Base-by-base conservation (phyloP, 352 stramenopile genomes). In the Phytophthora brassicae region DNA sequence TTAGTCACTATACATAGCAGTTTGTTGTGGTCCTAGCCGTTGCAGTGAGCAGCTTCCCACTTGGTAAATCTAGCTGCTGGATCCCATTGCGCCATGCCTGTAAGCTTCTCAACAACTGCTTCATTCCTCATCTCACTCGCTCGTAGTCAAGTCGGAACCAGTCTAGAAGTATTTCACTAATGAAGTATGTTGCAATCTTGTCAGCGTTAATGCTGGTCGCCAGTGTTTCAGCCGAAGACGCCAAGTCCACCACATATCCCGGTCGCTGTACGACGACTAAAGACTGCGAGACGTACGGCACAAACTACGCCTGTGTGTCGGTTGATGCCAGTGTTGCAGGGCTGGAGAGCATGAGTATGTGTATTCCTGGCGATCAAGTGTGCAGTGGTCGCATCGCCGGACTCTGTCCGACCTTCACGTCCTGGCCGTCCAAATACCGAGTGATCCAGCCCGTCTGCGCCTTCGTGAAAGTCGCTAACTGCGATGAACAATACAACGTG, bases 371-470 rank as follows among this genome's bases (percentile, higher is more conserved):
- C 13, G 53, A 23, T 12, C 69, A 67, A 26, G 81, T 88, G 36
- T 92, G 84, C 66, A 86, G 75, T 22, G 82, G 82, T 26, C 69
- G 70, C 24, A 87, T 84, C 43, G 68, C 75, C 3, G 84, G 84
- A 13, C 56, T 79, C 26, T 93, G 84, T 31, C 82, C 84, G 46
- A 93, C 80, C 0, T 92, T 93, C 57, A 78, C 68, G 54, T 81
- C 81, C 19, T 93, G 84, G 84, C 80, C 84, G 16, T 62, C 72
- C 28, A 82, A 75, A 46, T 92, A 90, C 59, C 82, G 72, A 19
- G 75, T 80, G 39, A 79, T 93, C 33, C 70, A 88, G 66, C 81
- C 82, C 4, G 70, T 93, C 24, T 93, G 84, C 33, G 84, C 80
- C 22, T 89, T 93, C 59, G 69, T 76, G 5, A 51, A 78, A 16